phyloP scores from a whole-genome alignment of 768 basidiomycete genomes.

The Baorangia bicolor region DNA sequence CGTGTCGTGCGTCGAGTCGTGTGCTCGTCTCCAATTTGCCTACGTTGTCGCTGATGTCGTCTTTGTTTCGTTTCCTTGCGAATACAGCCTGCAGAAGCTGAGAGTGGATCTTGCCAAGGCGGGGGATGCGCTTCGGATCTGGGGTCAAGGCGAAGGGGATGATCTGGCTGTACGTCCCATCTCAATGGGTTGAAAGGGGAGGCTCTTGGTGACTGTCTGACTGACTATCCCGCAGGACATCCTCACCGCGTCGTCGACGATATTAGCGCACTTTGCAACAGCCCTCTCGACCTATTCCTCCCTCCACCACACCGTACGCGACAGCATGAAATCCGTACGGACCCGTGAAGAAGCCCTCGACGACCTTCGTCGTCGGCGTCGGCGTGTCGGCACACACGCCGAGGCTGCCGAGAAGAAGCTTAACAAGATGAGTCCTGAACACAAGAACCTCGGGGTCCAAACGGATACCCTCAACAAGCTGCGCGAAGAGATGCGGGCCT shows the following conservation, averaged over 20 bases:
- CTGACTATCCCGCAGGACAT: slow-evolving; percentile 55
- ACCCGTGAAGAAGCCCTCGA: slow-evolving; percentile 83
- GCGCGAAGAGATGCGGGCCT: slow-evolving; percentile 68
- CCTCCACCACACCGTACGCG: slow-evolving; percentile 61
- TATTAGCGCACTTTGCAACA: slow-evolving; percentile 65
- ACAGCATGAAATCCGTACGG: slow-evolving; percentile 77
- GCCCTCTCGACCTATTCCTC: slow-evolving; percentile 69
- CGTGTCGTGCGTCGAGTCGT: slow-evolving; percentile 51
- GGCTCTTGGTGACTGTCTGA: background rate
- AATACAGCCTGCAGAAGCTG: slow-evolving; percentile 58
- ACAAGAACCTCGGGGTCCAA: slow-evolving; percentile 78
- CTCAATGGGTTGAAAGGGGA: background rate
- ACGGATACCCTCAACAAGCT: slow-evolving; percentile 69
- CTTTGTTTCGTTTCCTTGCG: background rate
- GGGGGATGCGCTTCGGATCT: slow-evolving; percentile 65
- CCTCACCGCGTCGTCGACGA: slow-evolving; percentile 62
- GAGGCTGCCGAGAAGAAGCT: slow-evolving; percentile 88
- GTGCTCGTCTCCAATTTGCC: background rate
- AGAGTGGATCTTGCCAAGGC: slow-evolving; percentile 66
- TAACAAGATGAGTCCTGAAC: slow-evolving; percentile 83
- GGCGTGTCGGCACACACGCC: slow-evolving; percentile 63
- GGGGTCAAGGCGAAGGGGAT: slow-evolving; percentile 81
- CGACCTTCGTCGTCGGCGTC: slow-evolving; percentile 68
- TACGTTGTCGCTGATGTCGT: background rate
- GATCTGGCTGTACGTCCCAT: slow-evolving; percentile 63